Percentiles rank a stretch among this genome's conserved stretches.
These are phyloP conservation scores for Botrytis galanthina DNA, from an alignment of 2,329 filamentous ascomycete species.

Conservation along the genomic window DNA sequence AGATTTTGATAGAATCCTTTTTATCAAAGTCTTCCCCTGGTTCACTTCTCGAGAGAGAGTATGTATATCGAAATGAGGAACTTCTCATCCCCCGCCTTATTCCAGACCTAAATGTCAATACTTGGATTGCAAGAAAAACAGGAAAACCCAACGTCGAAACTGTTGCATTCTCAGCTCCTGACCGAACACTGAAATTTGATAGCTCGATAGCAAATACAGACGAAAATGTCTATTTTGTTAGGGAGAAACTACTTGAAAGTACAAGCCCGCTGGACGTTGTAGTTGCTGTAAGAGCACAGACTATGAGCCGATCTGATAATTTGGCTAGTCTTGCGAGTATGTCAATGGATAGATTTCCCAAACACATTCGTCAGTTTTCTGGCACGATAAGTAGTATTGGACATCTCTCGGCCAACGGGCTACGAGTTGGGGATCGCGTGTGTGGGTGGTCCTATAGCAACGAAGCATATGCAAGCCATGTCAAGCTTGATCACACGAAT, in stretches of 20 bases:
- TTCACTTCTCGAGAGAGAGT: neutral
- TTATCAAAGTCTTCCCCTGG: neutral
- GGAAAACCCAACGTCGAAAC: neutral
- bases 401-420: neutral
- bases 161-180: neutral
- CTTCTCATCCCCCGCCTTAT: neutral
- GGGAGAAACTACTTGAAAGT: neutral
- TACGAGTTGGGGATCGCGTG: neutral
- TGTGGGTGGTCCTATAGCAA: neutral
- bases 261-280: neutral
- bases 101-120: constrained; percentile 27
- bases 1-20: neutral
- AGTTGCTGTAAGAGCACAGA: neutral
- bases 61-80: neutral
- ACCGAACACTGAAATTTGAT: neutral
- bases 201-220: neutral
- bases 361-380: neutral
- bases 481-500: constrained; percentile 29
- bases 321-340: neutral
- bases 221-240: neutral
- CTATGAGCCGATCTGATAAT: neutral
- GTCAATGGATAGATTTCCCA: neutral
- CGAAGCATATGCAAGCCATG: neutral
- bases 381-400: neutral
- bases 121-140: neutral